These are phyloP conservation scores for Silene noctiflora DNA, from an alignment of 179 eudicot genomes.

Conservation along the genomic window DNA sequence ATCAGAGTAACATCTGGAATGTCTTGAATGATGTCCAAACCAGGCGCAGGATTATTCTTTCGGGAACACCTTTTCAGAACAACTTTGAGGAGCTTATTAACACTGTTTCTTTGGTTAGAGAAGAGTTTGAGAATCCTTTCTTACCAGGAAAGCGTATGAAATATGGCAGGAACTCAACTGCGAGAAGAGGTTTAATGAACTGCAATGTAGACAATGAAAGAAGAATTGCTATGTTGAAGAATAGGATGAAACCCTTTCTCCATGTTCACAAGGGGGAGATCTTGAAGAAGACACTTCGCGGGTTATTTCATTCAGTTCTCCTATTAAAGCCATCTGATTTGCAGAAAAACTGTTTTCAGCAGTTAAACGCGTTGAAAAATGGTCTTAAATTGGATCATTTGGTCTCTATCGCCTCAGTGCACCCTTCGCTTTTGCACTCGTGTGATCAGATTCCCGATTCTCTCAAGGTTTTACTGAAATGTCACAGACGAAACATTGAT, in stretches of 20 bases:
- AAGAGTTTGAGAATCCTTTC: conserved; percentile 28
- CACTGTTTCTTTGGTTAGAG: conserved; percentile 34
- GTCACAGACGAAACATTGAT: conserved; percentile 12
- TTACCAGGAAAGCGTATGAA: neutral
- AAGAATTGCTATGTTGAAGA: conserved; percentile 29
- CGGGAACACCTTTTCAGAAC: conserved; percentile 52
- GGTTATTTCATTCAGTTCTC: conserved; percentile 48
- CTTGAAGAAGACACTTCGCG: conserved; percentile 45
- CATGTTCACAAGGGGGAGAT: conserved; percentile 42
- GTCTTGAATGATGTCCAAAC: conserved; percentile 32
- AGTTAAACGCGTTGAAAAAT: neutral
- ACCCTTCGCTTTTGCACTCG: conserved; percentile 24
- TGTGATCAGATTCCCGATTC: neutral
- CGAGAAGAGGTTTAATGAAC: neutral
- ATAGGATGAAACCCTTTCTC: conserved; percentile 47
- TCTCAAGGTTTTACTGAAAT: conserved; percentile 5
- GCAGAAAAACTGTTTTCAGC: conserved; percentile 35
- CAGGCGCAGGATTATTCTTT: conserved; percentile 34
- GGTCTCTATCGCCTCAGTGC: conserved; percentile 32
- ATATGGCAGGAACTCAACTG: neutral
- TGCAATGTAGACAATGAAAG: conserved; percentile 12
- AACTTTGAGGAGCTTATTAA: conserved; percentile 42
- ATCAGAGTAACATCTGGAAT: conserved; percentile 31
- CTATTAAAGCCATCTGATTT: conserved; percentile 44
- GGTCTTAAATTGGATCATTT: conserved; percentile 22